A percentile compares a stretch with the other conserved stretches of the same genome.
phyloP scores from a whole-genome alignment of 352 stramenopile genomes.

The Albugo laibachii region DNA sequence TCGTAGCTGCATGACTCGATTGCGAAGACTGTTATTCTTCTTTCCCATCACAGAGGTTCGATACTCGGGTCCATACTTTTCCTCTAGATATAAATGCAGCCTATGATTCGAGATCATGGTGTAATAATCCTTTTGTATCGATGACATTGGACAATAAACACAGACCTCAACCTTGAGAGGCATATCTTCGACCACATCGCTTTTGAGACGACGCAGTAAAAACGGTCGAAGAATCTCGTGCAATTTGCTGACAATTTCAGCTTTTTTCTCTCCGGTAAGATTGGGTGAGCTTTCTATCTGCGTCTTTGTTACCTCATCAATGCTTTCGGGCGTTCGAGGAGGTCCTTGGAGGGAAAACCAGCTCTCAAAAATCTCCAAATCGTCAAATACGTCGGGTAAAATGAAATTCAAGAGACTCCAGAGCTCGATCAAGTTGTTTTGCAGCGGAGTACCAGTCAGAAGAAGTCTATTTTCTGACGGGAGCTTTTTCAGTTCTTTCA shows the following conservation, averaged over 20 bases:
- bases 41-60: conserved; percentile 13
- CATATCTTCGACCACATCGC: conserved; percentile 84
- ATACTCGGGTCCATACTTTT: conserved; percentile 51
- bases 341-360: conserved; percentile 94
- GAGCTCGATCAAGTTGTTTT: conserved; percentile 97
- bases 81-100: conserved; percentile 72
- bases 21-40: conserved; percentile 32
- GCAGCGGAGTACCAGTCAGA: conserved; percentile 91
- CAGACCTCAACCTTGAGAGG: conserved; percentile 95
- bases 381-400: conserved; percentile 94
- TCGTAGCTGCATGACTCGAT: conserved; percentile 60
- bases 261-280: conserved; percentile 81
- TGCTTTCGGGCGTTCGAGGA: conserved; percentile 73
- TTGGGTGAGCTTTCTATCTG: conserved; percentile 27
- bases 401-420: conserved; percentile 98
- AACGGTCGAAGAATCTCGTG: conserved; percentile 96
- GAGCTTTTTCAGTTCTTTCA: conserved; percentile 87
- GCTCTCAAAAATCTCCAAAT: conserved; percentile 94
- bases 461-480: conserved; percentile 86
- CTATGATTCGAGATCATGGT: conserved; percentile 80
- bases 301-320: conserved; percentile 18
- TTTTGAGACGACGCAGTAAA: conserved; percentile 91
- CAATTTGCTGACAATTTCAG: conserved; percentile 89
- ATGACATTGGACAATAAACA: conserved; percentile 91
- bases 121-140: conserved; percentile 89